Base-by-base conservation (phyloP, 345 rosid genomes). In the Microcos paniculata region DNA sequence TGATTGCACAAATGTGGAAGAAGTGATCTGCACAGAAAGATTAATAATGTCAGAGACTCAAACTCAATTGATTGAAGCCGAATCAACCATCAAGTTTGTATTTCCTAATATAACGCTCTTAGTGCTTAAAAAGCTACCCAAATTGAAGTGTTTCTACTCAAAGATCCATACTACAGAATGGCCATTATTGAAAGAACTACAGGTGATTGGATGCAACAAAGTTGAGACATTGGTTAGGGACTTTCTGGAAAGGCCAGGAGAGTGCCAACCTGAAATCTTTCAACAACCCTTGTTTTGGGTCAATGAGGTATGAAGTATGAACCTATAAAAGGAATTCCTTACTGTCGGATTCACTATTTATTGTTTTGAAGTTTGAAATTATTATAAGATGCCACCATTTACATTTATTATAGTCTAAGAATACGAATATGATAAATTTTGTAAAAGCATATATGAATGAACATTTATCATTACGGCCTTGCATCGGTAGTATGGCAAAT, bases 301-400 rank as follows among this genome's bases (percentile, higher is more conserved):
- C 35, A 48, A 62, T 18, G 40, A 69, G 82, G 82, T 79, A 79
- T n/a, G n/a, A n/a, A n/a, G n/a, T n/a, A n/a, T 58, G 70, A 48
- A 9, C 55, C 14, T 45, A n/a, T 24, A 33, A 35, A 35, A 33
- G 43, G 4, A 35, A 18, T 33, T 35, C 30, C 31, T 12, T 21
- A 55, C 30, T 30, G 19, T 21, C 3, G 2, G 19, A 55, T 18
- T 4, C n/a, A n/a, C n/a, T 3, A 18, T 18, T 1, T 19, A 70
- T 49, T 21, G 70, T 13, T 33, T 15, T 10, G 24, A 8, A 8
- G 6, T 12, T 30, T 61, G 42, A 61, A 61, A 61, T 30, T 31
- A 61, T 53, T 42, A n/a, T n/a, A n/a, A n/a, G n/a, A n/a, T n/a
- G n/a, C n/a, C n/a, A n/a, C n/a, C n/a, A n/a, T n/a, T n/a, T n/a